These are phyloP conservation scores for Cercospora zeina DNA, from an alignment of 2,329 filamentous ascomycete genomes.

Conservation along the genomic window DNA sequence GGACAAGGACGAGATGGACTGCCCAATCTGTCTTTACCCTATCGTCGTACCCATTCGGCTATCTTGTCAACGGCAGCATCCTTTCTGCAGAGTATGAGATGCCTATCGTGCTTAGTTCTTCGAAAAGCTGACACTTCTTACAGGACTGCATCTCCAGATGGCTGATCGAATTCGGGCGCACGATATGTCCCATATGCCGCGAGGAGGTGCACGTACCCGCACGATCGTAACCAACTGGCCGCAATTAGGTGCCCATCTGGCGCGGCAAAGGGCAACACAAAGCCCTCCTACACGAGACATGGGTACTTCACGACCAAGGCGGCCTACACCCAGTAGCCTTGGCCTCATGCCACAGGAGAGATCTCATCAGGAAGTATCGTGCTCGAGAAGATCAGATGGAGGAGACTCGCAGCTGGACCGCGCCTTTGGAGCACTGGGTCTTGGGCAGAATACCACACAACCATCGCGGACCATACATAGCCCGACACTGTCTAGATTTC, in stretches of 20 bases:
- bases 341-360: too few relatives aligned
- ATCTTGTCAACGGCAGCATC: background rate
- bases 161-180: background rate
- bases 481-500: too few relatives aligned
- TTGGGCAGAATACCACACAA: too few relatives aligned
- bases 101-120: background rate
- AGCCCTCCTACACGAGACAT: too few relatives aligned
- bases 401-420: too few relatives aligned
- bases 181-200: background rate
- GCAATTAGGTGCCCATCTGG: background rate
- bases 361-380: too few relatives aligned
- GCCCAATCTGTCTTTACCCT: background rate
- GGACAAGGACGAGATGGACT: background rate
- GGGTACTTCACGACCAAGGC: too few relatives aligned
- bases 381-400: too few relatives aligned
- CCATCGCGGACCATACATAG: too few relatives aligned
- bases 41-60: background rate
- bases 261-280: background rate
- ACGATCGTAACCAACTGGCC: background rate
- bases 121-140: background rate
- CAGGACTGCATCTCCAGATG: conserved; percentile 1
- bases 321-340: too few relatives aligned
- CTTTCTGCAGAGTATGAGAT: background rate
- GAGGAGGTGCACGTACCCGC: background rate
- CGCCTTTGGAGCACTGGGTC: too few relatives aligned